A percentile compares a stretch with the other conserved stretches of the same genome.
These are phyloP conservation scores for Trichopus zeylanicus DNA, from an alignment of 116 monocot genomes.

Conservation along the genomic window DNA sequence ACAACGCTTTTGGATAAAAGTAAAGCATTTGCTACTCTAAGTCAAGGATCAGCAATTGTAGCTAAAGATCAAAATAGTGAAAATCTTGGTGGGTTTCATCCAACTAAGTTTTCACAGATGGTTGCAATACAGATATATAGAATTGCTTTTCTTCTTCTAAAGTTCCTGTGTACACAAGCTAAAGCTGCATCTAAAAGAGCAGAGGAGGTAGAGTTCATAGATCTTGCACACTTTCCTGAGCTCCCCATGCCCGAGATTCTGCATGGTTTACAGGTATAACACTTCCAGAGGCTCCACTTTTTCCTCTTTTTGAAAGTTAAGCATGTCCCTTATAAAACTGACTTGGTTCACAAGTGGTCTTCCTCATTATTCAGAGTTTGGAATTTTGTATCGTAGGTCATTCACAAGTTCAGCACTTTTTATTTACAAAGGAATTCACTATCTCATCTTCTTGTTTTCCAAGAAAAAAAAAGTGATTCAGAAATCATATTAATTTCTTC, in stretches of 20 bases:
- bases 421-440: no score
- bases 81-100: slow-evolving; percentile 15
- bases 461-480: no score
- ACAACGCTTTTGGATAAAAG: slow-evolving; percentile 12
- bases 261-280: slow-evolving; percentile 80
- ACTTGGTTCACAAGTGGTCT: neutral
- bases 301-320: neutral
- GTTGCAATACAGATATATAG: slow-evolving; percentile 69
- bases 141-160: slow-evolving; percentile 66
- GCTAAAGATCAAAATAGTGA: slow-evolving; percentile 24
- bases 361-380: no score
- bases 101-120: slow-evolving; percentile 46
- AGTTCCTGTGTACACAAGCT: slow-evolving; percentile 80
- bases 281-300: neutral
- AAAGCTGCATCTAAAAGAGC: slow-evolving; percentile 61
- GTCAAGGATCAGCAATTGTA: slow-evolving; percentile 9
- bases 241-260: slow-evolving; percentile 91
- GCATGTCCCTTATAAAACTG: neutral
- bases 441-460: no score
- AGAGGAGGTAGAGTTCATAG: slow-evolving; percentile 68
- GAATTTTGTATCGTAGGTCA: no score
- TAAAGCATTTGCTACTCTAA: slow-evolving; percentile 4
- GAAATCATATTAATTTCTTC: no score
- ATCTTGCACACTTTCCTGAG: slow-evolving; percentile 79
- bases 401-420: no score